Conservation (phyloP, 2,329 filamentous ascomycete species). For the Chaetothyriales sp. region DNA sequence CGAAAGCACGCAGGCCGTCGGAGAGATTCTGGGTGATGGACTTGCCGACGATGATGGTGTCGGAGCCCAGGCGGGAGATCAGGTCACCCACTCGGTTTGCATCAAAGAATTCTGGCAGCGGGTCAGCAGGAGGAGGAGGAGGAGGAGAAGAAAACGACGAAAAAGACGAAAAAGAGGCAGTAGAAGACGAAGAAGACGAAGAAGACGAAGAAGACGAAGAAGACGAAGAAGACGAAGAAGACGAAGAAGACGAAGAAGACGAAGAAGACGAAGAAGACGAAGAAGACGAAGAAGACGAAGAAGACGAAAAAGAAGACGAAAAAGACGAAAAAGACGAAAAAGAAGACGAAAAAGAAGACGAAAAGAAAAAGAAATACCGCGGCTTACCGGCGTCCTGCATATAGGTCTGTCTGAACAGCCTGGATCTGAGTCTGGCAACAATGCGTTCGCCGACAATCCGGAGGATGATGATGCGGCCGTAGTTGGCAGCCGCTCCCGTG, state of each 20-base stretch:
- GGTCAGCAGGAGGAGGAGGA: not conserved
- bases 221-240: no score
- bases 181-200: no score
- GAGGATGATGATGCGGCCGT: conserved; percentile 81
- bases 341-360: not conserved
- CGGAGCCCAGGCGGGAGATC: conserved; percentile 87
- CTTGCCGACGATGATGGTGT: conserved; percentile 96
- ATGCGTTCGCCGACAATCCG: conserved; percentile 91
- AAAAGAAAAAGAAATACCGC: conserved; percentile 33
- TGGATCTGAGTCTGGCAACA: conserved; percentile 74
- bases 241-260: not conserved
- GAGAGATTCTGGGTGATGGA: conserved; percentile 97
- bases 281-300: not conserved
- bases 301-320: no score
- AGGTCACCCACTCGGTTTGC: conserved; percentile 92
- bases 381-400: conserved; percentile 62
- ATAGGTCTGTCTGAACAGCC: conserved; percentile 81
- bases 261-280: no score
- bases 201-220: not conserved
- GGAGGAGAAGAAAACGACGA: not conserved
- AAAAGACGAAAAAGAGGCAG: not conserved
- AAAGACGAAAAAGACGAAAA: not conserved
- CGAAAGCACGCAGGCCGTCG: conserved; percentile 79
- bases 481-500: conserved; percentile 78
- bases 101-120: conserved; percentile 58